A percentile compares a stretch with the other conserved stretches of the same genome.
phyloP scores from a whole-genome alignment of 202 grass and related monocot species.

The Carex arenaria region DNA sequence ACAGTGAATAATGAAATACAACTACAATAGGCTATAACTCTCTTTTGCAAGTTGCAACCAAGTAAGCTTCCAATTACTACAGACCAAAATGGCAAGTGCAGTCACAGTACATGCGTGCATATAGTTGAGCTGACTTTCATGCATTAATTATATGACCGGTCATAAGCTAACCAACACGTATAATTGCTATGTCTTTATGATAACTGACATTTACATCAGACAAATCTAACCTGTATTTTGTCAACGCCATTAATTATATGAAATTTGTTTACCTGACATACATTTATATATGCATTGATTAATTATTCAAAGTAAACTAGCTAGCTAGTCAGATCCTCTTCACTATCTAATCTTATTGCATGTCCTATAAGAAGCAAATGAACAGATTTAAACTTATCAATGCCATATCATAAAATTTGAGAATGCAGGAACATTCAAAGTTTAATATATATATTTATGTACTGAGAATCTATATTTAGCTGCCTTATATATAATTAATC shows the following conservation, averaged over 20 bases:
- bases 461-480: not conserved
- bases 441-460: not conserved
- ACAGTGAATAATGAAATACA: no score
- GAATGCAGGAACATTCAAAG: not conserved
- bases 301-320: not conserved
- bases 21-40: not conserved
- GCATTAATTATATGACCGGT: not conserved
- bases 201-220: constrained; percentile 15
- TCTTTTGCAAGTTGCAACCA: not conserved
- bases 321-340: not conserved
- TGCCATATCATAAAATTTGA: not conserved
- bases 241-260: not conserved
- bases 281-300: not conserved
- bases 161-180: constrained; percentile 18
- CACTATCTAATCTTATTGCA: not conserved
- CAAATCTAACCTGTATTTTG: not conserved
- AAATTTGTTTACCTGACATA: not conserved
- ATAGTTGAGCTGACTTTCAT: constrained; percentile 12
- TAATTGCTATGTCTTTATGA: not conserved
- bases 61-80: not conserved
- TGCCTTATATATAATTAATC: not conserved
- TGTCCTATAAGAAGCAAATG: not conserved
- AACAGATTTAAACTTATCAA: not conserved
- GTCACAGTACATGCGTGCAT: not conserved
- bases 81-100: not conserved